Evolutionary conservation across 257 asterid genomes (phyloP).

Genomic region (Capsicum rhomboideum): DNA sequence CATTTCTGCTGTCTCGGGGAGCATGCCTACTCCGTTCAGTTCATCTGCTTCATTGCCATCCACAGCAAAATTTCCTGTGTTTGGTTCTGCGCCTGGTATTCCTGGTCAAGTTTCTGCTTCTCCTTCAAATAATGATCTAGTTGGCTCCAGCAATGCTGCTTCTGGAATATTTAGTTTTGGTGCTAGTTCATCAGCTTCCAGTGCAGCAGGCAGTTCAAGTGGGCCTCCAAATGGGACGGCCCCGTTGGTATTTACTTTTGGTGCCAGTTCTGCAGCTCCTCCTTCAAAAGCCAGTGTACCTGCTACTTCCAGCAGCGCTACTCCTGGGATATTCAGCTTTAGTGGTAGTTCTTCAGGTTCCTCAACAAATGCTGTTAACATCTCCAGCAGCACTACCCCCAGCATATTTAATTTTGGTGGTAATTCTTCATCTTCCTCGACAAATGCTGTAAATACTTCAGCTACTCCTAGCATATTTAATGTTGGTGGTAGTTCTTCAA

Average conservation of each 20-base stretch:
- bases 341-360: constrained; percentile 35
- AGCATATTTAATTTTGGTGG: constrained; percentile 30
- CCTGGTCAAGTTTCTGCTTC: background rate
- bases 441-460: background rate
- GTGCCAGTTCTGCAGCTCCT: background rate
- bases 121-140: background rate
- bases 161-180: constrained; percentile 1
- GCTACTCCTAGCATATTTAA: background rate
- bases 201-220: background rate
- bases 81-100: background rate
- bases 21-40: constrained; percentile 19
- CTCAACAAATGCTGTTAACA: constrained; percentile 21
- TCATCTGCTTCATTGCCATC: constrained; percentile 26
- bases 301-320: background rate
- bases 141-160: background rate
- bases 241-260: constrained; percentile 6
- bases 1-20: constrained; percentile 1
- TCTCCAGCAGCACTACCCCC: constrained; percentile 31
- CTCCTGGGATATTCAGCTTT: constrained; percentile 22
- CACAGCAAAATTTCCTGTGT: background rate
- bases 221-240: background rate
- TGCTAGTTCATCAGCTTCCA: constrained; percentile 1
- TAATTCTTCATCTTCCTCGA: background rate
- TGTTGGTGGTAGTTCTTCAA: constrained; percentile 23
- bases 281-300: constrained; percentile 15